Evolutionary conservation across 495 filamentous ascomycete genomes (phyloP).

Genomic region (Saxispiralis lemnorum): DNA sequence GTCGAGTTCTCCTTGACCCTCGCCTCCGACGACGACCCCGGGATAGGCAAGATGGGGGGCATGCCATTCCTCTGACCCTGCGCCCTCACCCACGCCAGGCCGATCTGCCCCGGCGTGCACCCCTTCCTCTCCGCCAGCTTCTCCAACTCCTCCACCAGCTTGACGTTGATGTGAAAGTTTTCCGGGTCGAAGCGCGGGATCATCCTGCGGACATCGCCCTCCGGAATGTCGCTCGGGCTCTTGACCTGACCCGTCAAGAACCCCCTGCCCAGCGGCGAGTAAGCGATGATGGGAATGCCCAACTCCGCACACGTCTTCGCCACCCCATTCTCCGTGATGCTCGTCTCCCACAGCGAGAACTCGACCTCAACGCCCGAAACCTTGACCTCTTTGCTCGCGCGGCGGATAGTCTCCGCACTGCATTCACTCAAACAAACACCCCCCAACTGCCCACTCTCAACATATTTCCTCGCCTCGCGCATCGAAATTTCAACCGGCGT

Average conservation of each 20-base stretch:
- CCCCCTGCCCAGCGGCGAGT: constrained; percentile 38
- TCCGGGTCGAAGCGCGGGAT: constrained; percentile 51
- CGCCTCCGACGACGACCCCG: constrained; percentile 39
- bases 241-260: constrained; percentile 44
- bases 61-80: constrained; percentile 41
- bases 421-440: constrained; percentile 67
- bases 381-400: constrained; percentile 49
- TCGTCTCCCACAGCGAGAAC: constrained; percentile 49
- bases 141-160: constrained; percentile 49
- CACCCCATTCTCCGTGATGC: constrained; percentile 58
- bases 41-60: constrained; percentile 66
- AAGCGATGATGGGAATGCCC: constrained; percentile 53
- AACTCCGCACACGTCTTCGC: constrained; percentile 53
- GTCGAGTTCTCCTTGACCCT: constrained; percentile 26
- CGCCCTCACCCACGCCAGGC: constrained; percentile 50
- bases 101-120: constrained; percentile 57
- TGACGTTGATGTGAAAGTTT: constrained; percentile 54
- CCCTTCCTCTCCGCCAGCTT: constrained; percentile 51
- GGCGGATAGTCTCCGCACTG: constrained; percentile 52
- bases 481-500: constrained; percentile 43
- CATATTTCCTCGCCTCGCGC: constrained; percentile 34
- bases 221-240: constrained; percentile 40
- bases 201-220: constrained; percentile 34
- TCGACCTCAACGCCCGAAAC: constrained; percentile 65
- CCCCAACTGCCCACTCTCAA: constrained; percentile 60